Evolutionary conservation across 805 yeast genomes (phyloP).

Genomic region (Ogataea parapolymorpha): DNA sequence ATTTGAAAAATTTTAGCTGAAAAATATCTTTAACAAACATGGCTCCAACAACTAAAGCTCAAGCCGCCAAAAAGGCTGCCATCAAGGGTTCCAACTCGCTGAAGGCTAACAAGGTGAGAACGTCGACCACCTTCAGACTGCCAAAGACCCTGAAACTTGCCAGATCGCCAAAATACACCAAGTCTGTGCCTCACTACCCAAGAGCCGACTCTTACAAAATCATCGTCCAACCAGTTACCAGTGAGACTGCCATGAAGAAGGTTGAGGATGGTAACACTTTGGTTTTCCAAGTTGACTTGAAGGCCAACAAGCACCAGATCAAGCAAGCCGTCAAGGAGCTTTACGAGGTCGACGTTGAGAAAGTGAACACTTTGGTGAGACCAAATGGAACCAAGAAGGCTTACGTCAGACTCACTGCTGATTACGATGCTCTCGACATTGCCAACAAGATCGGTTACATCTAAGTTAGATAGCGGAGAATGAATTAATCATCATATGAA

Average conservation of each 20-base stretch:
- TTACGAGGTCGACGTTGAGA: slow-evolving; percentile 90
- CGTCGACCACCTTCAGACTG: slow-evolving; percentile 90
- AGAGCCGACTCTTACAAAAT: slow-evolving; percentile 96
- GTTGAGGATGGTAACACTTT: slow-evolving; percentile 99
- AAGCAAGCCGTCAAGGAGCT: slow-evolving; percentile 97
- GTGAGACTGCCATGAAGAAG: slow-evolving; percentile 99
- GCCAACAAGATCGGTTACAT: slow-evolving; percentile 99
- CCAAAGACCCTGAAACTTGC: slow-evolving; percentile 96
- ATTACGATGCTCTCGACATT: slow-evolving; percentile 98
- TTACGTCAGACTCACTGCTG: slow-evolving; percentile 97
- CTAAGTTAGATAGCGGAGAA: slow-evolving; percentile 41
- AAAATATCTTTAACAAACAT: slow-evolving; percentile 17
- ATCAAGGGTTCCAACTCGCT: slow-evolving; percentile 93
- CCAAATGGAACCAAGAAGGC: slow-evolving; percentile 99
- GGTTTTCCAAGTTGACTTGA: slow-evolving; percentile 96
- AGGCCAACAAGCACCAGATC: slow-evolving; percentile 98
- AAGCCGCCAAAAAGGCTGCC: slow-evolving; percentile 98
- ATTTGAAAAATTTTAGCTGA: slow-evolving; percentile 13
- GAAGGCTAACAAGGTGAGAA: slow-evolving; percentile 91
- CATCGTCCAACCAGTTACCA: slow-evolving; percentile 90
- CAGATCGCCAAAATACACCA: slow-evolving; percentile 94
- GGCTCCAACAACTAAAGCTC: slow-evolving; percentile 67
- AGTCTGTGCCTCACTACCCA: slow-evolving; percentile 95
- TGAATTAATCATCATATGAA: slow-evolving; percentile 11
- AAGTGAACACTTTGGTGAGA: slow-evolving; percentile 95